A percentile compares a stretch with the other conserved stretches of the same genome.
These are phyloP conservation scores for Yamadazyma spencermartinsiae DNA, from an alignment of 1,139 yeast species.

Conservation along the genomic window DNA sequence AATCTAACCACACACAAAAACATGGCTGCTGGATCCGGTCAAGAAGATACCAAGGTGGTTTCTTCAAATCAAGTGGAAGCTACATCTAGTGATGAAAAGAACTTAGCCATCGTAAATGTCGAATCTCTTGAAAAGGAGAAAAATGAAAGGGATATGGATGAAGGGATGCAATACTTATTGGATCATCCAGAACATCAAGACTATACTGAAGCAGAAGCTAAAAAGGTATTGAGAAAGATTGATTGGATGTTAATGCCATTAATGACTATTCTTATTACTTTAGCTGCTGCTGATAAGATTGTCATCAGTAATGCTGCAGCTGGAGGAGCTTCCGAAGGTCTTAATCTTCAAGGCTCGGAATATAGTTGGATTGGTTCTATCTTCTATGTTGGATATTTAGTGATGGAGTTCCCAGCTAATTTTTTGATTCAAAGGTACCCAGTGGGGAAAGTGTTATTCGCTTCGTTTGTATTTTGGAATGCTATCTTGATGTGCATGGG, in stretches of 20 bases:
- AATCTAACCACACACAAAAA: too few relatives aligned
- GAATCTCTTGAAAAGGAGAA: constrained; percentile 6
- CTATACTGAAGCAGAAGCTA: constrained; percentile 22
- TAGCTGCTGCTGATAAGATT: constrained; percentile 21
- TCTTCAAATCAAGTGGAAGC: neutral
- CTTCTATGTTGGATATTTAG: constrained; percentile 20
- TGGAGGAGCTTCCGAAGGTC: constrained; percentile 30
- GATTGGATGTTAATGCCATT: constrained; percentile 22
- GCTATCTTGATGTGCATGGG: constrained; percentile 15
- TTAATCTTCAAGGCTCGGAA: constrained; percentile 19
- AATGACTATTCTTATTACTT: constrained; percentile 15
- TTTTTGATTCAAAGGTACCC: constrained; percentile 17
- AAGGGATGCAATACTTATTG: constrained; percentile 19
- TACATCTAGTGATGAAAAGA: constrained; percentile 1
- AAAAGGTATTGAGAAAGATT: constrained; percentile 22
- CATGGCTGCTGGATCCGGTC: neutral
- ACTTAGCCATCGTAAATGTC: constrained; percentile 4
- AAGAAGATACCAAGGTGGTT: neutral
- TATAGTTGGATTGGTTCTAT: constrained; percentile 21
- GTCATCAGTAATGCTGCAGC: constrained; percentile 38
- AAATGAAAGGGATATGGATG: constrained; percentile 18
- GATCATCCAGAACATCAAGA: constrained; percentile 22
- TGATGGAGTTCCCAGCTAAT: constrained; percentile 16
- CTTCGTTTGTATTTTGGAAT: constrained; percentile 16
- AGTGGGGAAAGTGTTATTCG: constrained; percentile 14